Base-by-base conservation (phyloP, 2,329 filamentous ascomycete species). In the Sclerotinia sclerotiorum region DNA sequence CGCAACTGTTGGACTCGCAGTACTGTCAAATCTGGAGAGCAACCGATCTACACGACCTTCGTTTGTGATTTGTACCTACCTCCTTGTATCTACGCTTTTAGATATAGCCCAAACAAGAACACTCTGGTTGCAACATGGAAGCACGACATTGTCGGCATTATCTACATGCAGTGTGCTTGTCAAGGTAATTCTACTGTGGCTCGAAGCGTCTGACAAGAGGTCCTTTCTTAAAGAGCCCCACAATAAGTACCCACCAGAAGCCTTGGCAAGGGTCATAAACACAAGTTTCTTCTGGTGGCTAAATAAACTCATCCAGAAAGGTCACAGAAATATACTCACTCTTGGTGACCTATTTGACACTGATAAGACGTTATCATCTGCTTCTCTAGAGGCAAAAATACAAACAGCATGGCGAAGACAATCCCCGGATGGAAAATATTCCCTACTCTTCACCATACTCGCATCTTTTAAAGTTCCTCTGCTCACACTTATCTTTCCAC, bases 201-300 rank as follows among this genome's bases (percentile, higher is more conserved):
- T 71, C 7, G 71, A 73, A 64, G 68, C 69, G 8, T 54, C 60
- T 10, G 69, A 72, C 39, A 73, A 72, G 27, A 39, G 61, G 17
- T 35, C 13, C 10, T 65, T 68, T 49, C 49, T 72, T 2, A 54
- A 58, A n/a, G 54, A 39, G 4, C 27, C 55, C 7, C 68, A 70
- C 24, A 39, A 54, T 7, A 19, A 46, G n/a, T 54, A 39, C 2
- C 58, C 71, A 13, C 67, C 65, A 0, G 78, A 79, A 68, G 74
- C 76, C 21, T 75, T 73, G 5, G 74, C 72, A 39, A 73, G 77
- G 19, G 72, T 79, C 15, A 75, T 78, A 56, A 74, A 72, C 44
- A 73, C 74, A 13, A 72, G 75, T 35, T 68, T 79, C n/a, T 77
- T 78, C 68, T 77, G 70, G 70, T 80, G 78, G 78, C 69, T 80